These are phyloP conservation scores for Babesia ovata DNA, from an alignment of 169 alveolate genomes.

Conservation along the genomic window DNA sequence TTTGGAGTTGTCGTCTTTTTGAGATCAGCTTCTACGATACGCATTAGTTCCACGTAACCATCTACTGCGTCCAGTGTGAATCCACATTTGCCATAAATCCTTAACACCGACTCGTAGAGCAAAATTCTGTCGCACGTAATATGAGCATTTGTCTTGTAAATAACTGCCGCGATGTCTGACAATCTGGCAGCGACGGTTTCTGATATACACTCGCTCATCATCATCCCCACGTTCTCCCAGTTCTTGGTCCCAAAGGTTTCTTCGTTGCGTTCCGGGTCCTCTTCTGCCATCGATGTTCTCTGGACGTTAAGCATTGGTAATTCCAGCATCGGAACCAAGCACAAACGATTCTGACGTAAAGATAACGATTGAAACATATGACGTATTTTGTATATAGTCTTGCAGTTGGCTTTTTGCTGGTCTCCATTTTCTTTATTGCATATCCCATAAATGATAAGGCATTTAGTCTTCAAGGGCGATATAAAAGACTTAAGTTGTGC, in stretches of 20 bases:
- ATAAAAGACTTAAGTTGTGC: slow-evolving; percentile 4
- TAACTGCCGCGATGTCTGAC: not conserved
- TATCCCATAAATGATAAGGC: slow-evolving; percentile 24
- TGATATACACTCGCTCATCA: slow-evolving; percentile 21
- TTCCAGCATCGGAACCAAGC: slow-evolving; percentile 42
- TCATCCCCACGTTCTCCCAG: slow-evolving; percentile 28
- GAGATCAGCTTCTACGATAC: not conserved
- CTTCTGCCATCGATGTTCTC: slow-evolving; percentile 1
- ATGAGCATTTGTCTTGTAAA: not conserved
- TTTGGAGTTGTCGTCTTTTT: not conserved
- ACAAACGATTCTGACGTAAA: slow-evolving; percentile 15
- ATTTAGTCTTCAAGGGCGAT: not conserved
- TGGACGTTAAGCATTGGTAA: slow-evolving; percentile 2
- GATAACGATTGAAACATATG: slow-evolving; percentile 5
- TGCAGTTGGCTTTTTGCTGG: slow-evolving; percentile 31
- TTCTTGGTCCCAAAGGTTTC: slow-evolving; percentile 2
- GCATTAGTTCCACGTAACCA: slow-evolving; percentile 4
- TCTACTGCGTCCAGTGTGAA: not conserved
- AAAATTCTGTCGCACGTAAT: not conserved
- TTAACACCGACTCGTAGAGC: slow-evolving; percentile 12
- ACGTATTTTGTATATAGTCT: slow-evolving; percentile 23
- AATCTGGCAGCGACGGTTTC: not conserved
- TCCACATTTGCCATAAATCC: slow-evolving; percentile 34
- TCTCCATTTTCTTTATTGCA: slow-evolving; percentile 27
- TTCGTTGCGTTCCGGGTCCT: not conserved